Conservation (phyloP, 805 yeast species). For the Saturnispora halmiae region DNA sequence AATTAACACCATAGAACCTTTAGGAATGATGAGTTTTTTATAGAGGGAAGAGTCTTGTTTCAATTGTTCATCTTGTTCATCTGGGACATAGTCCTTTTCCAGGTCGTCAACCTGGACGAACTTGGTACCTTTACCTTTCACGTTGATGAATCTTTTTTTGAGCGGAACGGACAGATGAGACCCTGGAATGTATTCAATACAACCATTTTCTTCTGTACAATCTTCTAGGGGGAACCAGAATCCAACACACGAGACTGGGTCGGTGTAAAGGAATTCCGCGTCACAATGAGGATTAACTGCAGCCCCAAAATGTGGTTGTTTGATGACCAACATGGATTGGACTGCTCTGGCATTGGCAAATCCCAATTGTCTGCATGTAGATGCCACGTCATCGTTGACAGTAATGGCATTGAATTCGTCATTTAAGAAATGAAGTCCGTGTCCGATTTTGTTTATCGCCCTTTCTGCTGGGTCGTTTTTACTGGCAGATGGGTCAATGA, state of each 20-base stretch:
- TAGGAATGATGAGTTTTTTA: constrained; percentile 49
- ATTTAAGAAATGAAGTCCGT: constrained; percentile 57
- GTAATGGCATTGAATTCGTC: constrained; percentile 42
- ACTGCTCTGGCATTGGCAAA: constrained; percentile 60
- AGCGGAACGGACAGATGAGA: constrained; percentile 53
- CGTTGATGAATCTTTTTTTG: constrained; percentile 53
- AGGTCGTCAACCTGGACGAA: constrained; percentile 30
- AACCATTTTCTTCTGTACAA: constrained; percentile 59
- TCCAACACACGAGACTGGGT: constrained; percentile 65
- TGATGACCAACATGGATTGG: constrained; percentile 73
- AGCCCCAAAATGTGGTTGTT: constrained; percentile 65
- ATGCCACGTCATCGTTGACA: constrained; percentile 39
- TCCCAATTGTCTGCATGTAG: constrained; percentile 43
- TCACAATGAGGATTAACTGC: constrained; percentile 76
- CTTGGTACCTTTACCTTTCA: constrained; percentile 49
- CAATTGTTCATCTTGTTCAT: constrained; percentile 19
- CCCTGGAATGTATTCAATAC: constrained; percentile 61
- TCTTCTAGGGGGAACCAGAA: constrained; percentile 79
- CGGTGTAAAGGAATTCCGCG: constrained; percentile 61
- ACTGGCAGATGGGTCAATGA: constrained; percentile 66
- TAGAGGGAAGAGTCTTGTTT: constrained; percentile 35
- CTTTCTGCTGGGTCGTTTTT: constrained; percentile 35
- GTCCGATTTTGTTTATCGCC: constrained; percentile 73
- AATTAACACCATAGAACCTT: constrained; percentile 63
- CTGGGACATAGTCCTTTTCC: constrained; percentile 10